These are phyloP conservation scores for Calophaca sinica DNA, from an alignment of 306 rosid species.

Conservation along the genomic window DNA sequence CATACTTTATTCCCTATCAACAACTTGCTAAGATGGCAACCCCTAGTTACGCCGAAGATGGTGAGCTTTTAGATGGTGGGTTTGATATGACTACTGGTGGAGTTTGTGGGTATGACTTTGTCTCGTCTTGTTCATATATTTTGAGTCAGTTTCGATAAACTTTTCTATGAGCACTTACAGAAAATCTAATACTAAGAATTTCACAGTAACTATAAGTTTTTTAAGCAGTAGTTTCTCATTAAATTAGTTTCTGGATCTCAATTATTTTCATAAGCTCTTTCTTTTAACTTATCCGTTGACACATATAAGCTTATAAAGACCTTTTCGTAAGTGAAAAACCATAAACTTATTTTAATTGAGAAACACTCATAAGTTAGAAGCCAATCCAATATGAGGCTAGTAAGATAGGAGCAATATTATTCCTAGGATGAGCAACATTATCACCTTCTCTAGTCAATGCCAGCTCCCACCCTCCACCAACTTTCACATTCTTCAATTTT, in stretches of 20 bases:
- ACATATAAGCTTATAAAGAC: too few relatives aligned
- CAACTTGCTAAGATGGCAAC: conserved; percentile 80
- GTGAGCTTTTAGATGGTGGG: conserved; percentile 96
- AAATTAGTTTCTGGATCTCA: too few relatives aligned
- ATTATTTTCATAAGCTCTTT: too few relatives aligned
- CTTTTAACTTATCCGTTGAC: too few relatives aligned
- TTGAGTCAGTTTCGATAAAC: not conserved
- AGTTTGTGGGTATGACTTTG: conserved; percentile 79
- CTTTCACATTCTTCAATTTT: conserved; percentile 15
- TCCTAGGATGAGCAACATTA: conserved; percentile 6
- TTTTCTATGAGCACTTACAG: not conserved
- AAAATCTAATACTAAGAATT: not conserved
- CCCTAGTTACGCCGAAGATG: conserved; percentile 68
- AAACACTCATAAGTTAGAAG: not conserved
- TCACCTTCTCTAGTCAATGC: conserved; percentile 6
- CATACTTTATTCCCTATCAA: conserved; percentile 68
- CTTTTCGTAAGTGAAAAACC: not conserved
- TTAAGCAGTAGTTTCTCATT: not conserved
- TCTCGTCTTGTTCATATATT: conserved; percentile 17
- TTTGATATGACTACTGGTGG: conserved; percentile 94
- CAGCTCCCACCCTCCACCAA: not conserved
- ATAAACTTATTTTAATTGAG: conserved; percentile 3
- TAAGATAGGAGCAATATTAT: not conserved
- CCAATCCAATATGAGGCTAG: not conserved
- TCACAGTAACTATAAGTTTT: not conserved